A percentile compares a stretch with the other conserved stretches of the same genome.
Evolutionary conservation across 306 rosid genomes (phyloP).

Genomic region (Begonia peltatifolia): DNA sequence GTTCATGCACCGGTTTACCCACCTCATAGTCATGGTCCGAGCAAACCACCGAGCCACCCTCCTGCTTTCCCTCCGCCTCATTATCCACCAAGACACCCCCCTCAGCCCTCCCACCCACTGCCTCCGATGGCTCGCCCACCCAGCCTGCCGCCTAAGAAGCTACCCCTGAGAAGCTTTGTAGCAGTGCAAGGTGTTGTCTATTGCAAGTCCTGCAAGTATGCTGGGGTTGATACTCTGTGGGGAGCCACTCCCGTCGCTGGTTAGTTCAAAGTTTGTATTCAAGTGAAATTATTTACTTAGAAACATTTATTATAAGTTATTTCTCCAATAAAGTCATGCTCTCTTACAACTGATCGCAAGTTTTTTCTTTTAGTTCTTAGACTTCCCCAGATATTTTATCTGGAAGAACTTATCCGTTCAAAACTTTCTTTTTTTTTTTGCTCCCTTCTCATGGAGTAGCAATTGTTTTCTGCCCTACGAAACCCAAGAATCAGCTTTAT

Average conservation of each 20-base stretch:
- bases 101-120: constrained; percentile 4
- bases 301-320: no score
- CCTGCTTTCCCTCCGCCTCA: constrained; percentile 10
- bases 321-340: no score
- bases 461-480: no score
- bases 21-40: neutral
- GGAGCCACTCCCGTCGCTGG: constrained; percentile 51
- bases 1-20: constrained; percentile 7
- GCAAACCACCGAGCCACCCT: constrained; percentile 12
- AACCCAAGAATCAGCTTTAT: no score
- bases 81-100: constrained; percentile 24
- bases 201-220: constrained; percentile 59
- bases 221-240: constrained; percentile 40
- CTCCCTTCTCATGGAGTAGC: no score
- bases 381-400: no score
- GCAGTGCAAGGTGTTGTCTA: constrained; percentile 90
- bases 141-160: constrained; percentile 10
- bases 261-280: constrained; percentile 6
- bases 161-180: constrained; percentile 32
- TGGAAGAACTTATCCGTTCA: no score
- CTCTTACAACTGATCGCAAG: no score
- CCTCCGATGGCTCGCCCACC: constrained; percentile 14
- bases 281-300: no score
- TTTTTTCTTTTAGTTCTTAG: no score
- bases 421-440: no score